These are phyloP conservation scores for Amylostereum areolatum DNA, from an alignment of 1,284 basidiomycete species.

Conservation along the genomic window DNA sequence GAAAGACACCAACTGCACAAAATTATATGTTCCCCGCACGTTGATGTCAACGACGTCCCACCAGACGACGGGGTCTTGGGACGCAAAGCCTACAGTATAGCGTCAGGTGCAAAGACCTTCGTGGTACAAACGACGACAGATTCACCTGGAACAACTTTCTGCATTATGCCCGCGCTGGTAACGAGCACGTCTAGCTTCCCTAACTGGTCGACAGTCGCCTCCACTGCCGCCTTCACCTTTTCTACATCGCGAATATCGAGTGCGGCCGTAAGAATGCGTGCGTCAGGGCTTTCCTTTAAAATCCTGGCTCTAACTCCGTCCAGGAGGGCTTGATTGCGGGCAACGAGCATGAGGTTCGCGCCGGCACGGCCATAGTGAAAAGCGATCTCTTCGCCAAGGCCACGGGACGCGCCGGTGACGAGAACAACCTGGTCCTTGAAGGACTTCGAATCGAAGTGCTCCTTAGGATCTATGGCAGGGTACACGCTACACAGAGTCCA, in stretches of 20 bases:
- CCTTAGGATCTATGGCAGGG: neutral
- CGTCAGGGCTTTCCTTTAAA: neutral
- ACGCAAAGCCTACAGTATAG: conserved; percentile 2
- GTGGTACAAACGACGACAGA: too few species aligned
- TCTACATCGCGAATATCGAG: neutral
- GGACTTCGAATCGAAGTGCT: neutral
- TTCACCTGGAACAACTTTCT: neutral
- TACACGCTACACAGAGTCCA: too few species aligned
- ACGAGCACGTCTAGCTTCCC: neutral
- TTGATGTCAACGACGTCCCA: conserved; percentile 8
- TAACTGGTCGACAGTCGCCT: neutral
- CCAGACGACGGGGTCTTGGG: conserved; percentile 2
- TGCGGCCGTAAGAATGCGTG: neutral
- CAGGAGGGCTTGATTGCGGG: neutral
- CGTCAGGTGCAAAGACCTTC: too few species aligned
- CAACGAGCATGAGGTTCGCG: neutral
- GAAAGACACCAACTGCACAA: conserved; percentile 3
- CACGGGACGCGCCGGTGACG: neutral
- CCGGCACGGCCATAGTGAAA: neutral
- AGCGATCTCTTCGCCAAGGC: neutral
- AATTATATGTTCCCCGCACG: conserved; percentile 6
- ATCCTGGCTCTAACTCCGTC: neutral
- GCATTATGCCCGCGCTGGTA: neutral
- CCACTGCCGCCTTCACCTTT: neutral
- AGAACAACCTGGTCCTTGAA: neutral